phyloP scores from a whole-genome alignment of 345 rosid species.

The Eucalyptus marginata region DNA sequence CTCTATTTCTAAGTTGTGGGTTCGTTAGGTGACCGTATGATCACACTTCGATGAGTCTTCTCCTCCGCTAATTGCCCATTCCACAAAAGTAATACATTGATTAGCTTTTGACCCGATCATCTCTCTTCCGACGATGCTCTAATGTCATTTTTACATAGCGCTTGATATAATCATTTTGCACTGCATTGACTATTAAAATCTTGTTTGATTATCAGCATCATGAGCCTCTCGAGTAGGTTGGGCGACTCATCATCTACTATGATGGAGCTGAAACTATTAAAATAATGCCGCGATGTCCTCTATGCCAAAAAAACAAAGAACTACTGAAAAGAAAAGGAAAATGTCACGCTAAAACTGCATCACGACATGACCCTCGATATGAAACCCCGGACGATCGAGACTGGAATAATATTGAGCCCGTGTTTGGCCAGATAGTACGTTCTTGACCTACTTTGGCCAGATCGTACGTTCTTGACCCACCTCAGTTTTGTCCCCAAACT shows the following conservation, averaged over 20 bases:
- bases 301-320: background rate
- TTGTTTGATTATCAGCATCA: background rate
- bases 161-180: background rate
- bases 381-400: background rate
- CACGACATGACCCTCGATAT: background rate
- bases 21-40: background rate
- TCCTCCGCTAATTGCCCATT: background rate
- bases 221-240: background rate
- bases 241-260: background rate
- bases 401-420: background rate
- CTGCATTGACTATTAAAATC: background rate
- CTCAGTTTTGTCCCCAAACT: background rate
- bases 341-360: background rate
- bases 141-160: background rate
- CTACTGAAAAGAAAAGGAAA: background rate
- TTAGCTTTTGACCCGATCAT: background rate
- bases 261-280: background rate
- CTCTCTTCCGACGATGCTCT: background rate
- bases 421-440: background rate
- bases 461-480: background rate
- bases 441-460: background rate
- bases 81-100: background rate
- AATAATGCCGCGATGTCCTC: background rate
- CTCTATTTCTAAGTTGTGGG: background rate
- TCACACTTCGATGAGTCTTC: background rate